A percentile compares a stretch with the other conserved stretches of the same genome.
These are phyloP conservation scores for Adansonia rubrostipa DNA, from an alignment of 441 rosid species.

Conservation along the genomic window DNA sequence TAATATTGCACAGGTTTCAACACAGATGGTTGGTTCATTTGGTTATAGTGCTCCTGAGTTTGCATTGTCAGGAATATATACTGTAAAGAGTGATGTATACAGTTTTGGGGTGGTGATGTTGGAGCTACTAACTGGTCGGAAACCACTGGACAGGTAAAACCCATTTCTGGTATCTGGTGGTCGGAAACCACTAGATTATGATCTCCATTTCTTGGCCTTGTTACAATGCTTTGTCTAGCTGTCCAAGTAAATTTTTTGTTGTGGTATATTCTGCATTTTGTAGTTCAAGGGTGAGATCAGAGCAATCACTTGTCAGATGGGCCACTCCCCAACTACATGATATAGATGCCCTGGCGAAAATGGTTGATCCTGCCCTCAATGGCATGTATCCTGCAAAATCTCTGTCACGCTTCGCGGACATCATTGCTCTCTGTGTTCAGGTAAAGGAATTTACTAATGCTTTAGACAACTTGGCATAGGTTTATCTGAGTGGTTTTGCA, in stretches of 20 bases:
- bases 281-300: conserved; percentile 83
- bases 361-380: conserved; percentile 92
- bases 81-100: conserved; percentile 93
- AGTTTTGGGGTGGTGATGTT: conserved; percentile 97
- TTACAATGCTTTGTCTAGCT: conserved; percentile 4
- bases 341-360: conserved; percentile 90
- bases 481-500: background rate
- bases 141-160: conserved; percentile 87
- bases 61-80: conserved; percentile 87
- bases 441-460: conserved; percentile 39
- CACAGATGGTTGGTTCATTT: conserved; percentile 90
- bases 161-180: background rate
- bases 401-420: conserved; percentile 93
- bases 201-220: conserved; percentile 16
- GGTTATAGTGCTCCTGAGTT: conserved; percentile 99
- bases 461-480: background rate
- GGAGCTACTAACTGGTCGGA: conserved; percentile 93
- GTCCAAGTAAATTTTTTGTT: background rate
- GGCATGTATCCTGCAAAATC: conserved; percentile 99
- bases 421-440: conserved; percentile 95
- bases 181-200: background rate
- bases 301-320: conserved; percentile 98
- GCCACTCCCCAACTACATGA: conserved; percentile 96
- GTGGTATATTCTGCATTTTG: background rate
- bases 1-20: conserved; percentile 61